These are phyloP conservation scores for Paraphaeosphaeria sporulosa DNA, from an alignment of 2,329 filamentous ascomycete species.

Conservation along the genomic window DNA sequence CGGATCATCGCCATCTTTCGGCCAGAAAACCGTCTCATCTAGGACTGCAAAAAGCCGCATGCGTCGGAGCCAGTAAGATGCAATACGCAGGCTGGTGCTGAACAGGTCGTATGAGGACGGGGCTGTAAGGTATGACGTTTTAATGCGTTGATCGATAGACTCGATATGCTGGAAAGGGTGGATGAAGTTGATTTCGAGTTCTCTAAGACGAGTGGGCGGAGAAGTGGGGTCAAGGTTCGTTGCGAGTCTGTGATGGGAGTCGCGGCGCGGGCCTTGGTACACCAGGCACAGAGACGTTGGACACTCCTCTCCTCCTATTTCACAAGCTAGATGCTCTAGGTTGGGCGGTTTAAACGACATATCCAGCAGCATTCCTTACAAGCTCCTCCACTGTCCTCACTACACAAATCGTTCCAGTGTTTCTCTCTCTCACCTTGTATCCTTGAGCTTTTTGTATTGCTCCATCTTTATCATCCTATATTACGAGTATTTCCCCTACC, in stretches of 20 bases:
- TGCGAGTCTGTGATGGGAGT: conserved; percentile 6
- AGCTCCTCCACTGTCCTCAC: too few relatives aligned
- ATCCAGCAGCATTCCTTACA: not conserved
- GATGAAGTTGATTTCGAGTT: not conserved
- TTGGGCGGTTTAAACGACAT: not conserved
- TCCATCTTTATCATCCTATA: too few relatives aligned
- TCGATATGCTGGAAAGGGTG: not conserved
- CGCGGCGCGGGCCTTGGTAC: conserved; percentile 3
- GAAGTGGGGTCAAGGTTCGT: not conserved
- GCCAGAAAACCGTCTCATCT: conserved; percentile 9
- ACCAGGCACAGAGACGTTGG: not conserved
- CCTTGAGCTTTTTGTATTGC: too few relatives aligned
- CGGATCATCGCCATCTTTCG: not conserved
- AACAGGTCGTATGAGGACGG: conserved; percentile 2
- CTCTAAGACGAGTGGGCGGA: not conserved
- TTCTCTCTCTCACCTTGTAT: too few relatives aligned
- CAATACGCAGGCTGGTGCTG: conserved; percentile 7
- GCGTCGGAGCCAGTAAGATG: conserved; percentile 3
- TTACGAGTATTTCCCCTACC: too few relatives aligned
- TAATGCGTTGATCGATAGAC: not conserved
- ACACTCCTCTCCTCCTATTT: not conserved
- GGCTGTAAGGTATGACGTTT: not conserved
- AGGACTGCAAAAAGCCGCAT: not conserved
- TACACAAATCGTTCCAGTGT: too few relatives aligned
- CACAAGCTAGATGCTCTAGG: not conserved